Conservation (phyloP, 2,329 filamentous ascomycete species). For the Fusarium armeniacum region DNA sequence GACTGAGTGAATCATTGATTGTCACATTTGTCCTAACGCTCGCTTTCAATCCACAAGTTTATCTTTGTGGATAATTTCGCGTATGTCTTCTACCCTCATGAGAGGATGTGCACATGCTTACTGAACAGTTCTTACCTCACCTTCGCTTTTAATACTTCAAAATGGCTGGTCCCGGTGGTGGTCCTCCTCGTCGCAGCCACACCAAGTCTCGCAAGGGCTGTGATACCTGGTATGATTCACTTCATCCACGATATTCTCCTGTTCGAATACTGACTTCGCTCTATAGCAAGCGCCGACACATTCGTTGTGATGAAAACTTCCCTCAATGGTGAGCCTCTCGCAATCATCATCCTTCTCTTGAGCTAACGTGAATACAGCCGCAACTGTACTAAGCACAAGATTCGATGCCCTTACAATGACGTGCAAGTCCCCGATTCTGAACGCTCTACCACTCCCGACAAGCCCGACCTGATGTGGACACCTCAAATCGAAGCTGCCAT, state of each 20-base stretch:
- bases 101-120: constrained; percentile 31
- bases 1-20: constrained; percentile 36
- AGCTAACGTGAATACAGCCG: constrained; percentile 69
- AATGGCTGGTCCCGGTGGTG: constrained; percentile 96
- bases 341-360: background rate
- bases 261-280: constrained; percentile 19
- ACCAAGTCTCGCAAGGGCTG: constrained; percentile 99
- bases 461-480: constrained; percentile 84
- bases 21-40: constrained; percentile 52
- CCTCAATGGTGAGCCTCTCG: constrained; percentile 85
- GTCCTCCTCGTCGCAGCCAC: constrained; percentile 89
- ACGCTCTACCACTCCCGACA: constrained; percentile 71
- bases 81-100: constrained; percentile 46
- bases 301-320: constrained; percentile 97
- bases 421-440: constrained; percentile 75
- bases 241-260: constrained; percentile 1
- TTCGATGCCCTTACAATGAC: constrained; percentile 98
- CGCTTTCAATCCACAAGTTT: constrained; percentile 56
- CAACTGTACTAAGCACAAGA: constrained; percentile 99
- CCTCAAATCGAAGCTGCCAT: constrained; percentile 86
- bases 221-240: constrained; percentile 79
- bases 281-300: constrained; percentile 87
- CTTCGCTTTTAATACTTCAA: constrained; percentile 55
- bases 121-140: constrained; percentile 49
- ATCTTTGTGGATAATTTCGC: constrained; percentile 50